Evolutionary conservation across 1,139 yeast species (phyloP), one percentile per base, ranked within the genome.

Genomic region (Arxiozyma telluris): DNA sequence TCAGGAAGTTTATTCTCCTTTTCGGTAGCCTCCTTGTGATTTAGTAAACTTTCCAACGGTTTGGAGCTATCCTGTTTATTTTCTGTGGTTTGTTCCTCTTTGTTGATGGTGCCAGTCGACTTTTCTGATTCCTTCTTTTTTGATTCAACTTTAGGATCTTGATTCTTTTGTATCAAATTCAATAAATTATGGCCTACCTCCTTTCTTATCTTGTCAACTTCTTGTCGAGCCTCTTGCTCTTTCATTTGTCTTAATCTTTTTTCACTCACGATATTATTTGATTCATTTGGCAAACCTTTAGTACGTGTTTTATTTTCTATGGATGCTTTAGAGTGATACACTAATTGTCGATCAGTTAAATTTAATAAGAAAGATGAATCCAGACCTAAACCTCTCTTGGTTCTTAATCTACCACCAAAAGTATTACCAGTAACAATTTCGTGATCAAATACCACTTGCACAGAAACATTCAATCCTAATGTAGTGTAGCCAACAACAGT

Each of bases 301-400:
- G 61, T 20, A 38, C n/a, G 20, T 7, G 46, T 20, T 17, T 30
- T 49, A 27, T 25, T 43, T 46, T 70, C 69, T 58, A 76, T 78
- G 0, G 89, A 83, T 11, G 87, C 87, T 63, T 80, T 80, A 12
- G 89, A 81, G 62, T 87, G 94, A 66, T 78, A 85, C 46, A 87
- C 81, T 63, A 88, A 79, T 68, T 91, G 96, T 58, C 79, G 80
- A 62, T 81, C 73, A 11, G 93, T 76, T 54, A 91, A 68, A 66
- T 93, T 94, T 71, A 94, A 77, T 41, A 93, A 83, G 55, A 88
- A 78, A 0, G 94, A 84, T 1, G 96, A 82, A 61, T 88, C 96
- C 54, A 93, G 81, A 30, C 87, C 80, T 61, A 90, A 72, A 20
- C 98, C 98, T 65, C 98, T 83, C 61, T 82, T 86, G 9, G 93